phyloP scores from a whole-genome alignment of 176 grass and related monocot genomes.

The Bothriochloa decipiens region DNA sequence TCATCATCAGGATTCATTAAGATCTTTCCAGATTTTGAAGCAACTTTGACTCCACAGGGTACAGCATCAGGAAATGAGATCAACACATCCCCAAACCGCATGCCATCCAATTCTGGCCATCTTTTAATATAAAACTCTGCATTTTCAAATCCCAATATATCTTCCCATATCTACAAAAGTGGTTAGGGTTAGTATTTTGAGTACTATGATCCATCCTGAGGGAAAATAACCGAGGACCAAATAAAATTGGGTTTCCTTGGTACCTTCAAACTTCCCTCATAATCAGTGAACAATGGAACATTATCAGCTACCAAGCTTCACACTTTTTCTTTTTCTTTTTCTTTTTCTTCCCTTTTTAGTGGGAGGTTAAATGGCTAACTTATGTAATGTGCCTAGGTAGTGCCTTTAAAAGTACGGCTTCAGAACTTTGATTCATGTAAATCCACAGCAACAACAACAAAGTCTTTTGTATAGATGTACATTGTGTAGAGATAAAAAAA shows the following conservation, averaged over 20 bases:
- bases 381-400: not conserved
- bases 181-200: conserved; percentile 11
- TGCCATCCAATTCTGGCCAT: conserved; percentile 90
- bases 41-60: conserved; percentile 91
- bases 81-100: conserved; percentile 85
- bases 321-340: not conserved
- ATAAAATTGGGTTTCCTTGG: not conserved
- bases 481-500: not conserved
- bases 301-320: not conserved
- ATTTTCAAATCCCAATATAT: conserved; percentile 99
- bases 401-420: not conserved
- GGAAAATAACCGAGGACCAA: not conserved
- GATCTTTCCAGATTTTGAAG: conserved; percentile 78
- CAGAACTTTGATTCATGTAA: not conserved
- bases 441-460: not conserved
- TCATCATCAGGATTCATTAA: conserved; percentile 87
- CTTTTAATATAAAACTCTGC: conserved; percentile 98
- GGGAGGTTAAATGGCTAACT: not conserved
- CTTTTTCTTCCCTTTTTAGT: no score
- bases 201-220: not conserved
- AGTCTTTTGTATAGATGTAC: not conserved
- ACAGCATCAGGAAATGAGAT: conserved; percentile 96
- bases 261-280: conserved; percentile 22
- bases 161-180: conserved; percentile 95
- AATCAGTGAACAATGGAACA: not conserved